Evolutionary conservation across 805 yeast species (phyloP).

Genomic region (Metschnikowia colocasiae): DNA sequence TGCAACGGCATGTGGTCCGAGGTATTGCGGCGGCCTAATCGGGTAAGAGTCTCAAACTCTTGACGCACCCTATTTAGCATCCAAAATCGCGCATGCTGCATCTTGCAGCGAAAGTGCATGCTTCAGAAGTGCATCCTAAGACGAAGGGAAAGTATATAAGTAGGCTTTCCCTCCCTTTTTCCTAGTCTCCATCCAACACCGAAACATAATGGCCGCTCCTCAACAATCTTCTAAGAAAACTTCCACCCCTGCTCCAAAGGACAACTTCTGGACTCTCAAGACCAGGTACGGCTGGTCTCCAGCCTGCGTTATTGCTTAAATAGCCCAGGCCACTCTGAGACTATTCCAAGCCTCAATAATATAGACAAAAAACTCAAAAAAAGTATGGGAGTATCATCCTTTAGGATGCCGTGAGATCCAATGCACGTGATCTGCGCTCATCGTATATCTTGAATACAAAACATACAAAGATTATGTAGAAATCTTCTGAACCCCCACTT

Average conservation of each 20-base stretch:
- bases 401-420: too few relatives aligned
- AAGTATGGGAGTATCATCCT: too few relatives aligned
- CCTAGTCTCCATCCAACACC: not conserved
- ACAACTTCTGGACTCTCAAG: too few relatives aligned
- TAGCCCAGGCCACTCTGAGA: constrained; percentile 1
- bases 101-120: not conserved
- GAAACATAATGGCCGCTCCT: constrained; percentile 12
- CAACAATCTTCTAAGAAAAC: constrained; percentile 4
- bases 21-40: not conserved
- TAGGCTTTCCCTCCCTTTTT: not conserved
- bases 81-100: not conserved
- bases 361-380: too few relatives aligned
- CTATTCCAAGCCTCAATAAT: too few relatives aligned
- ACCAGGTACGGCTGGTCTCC: too few relatives aligned
- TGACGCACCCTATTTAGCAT: not conserved
- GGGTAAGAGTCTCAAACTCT: not conserved
- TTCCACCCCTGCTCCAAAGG: constrained; percentile 8
- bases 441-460: not conserved
- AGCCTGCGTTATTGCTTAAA: too few relatives aligned
- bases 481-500: too few relatives aligned
- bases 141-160: not conserved
- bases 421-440: not conserved
- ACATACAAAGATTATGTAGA: not conserved
- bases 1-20: too few relatives aligned
- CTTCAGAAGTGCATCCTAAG: not conserved